Base-by-base conservation (phyloP, 2,329 filamentous ascomycete genomes). In the Colletotrichum shisoi region DNA sequence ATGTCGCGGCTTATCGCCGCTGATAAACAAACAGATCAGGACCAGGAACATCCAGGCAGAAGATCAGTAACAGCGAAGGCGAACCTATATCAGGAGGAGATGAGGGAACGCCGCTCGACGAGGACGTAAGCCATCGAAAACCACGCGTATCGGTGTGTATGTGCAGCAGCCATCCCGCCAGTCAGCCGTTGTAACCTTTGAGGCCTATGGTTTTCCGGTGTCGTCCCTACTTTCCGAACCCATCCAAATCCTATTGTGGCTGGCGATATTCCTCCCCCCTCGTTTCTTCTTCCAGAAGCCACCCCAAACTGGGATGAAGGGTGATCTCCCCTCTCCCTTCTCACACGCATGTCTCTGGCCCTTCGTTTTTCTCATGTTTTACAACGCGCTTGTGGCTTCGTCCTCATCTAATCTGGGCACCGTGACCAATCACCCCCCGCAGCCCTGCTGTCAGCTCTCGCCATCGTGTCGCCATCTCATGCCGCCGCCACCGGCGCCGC, bases 261-360 rank as follows among this genome's bases (percentile, higher is more conserved):
- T 51, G 61, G 54, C 54, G 60, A 58, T 56, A 27, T 6, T 15
- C 48, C 34, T 21, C 21, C 64, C 40, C 65, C 40, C 37, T 63
- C 49, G 17, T 64, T 64, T 37, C 64, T 64, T 64, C 57, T 67
- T 40, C 31, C 53, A 39, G 54, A 64, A 56, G 34, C 24, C 17
- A n/a, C 19, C n/a, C 27, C 31, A 17, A 31, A 44, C 49, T 31
- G 42, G 64, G 61, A 56, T 67, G 61, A 64, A 49, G 61, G 54
- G 52, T 31, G 61, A 56, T 64, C 61, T 24, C 60, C 48, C 46
- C 60, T 49, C 61, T 64, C 64, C 60, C 61, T 67, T 64, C 42
- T 17, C 53, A 42, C 19, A 44, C 64, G 61, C 61, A 56, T 67
- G 61, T 64, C 54, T 67, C 37, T 64, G 27, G 7, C 39, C 31